phyloP scores from a whole-genome alignment of 2,329 filamentous ascomycete species.

The Pseudocercospora eumusae region DNA sequence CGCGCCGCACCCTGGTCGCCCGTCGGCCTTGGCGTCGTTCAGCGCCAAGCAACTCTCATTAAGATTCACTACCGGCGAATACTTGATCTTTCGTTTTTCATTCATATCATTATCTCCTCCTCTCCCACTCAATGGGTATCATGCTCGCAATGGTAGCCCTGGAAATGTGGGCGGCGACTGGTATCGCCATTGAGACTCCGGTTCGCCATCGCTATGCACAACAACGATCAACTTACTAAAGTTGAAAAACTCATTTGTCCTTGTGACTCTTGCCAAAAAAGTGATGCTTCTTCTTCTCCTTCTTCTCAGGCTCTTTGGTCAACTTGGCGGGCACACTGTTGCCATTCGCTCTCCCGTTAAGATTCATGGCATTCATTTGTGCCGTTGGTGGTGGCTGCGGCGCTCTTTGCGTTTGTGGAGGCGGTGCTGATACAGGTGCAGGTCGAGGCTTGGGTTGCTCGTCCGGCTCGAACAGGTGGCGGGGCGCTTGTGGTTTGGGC shows the following conservation, averaged over 20 bases:
- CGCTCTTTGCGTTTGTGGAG: conserved; percentile 24
- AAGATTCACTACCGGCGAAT: too few relatives aligned
- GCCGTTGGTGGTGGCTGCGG: conserved; percentile 52
- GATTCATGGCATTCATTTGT: conserved; percentile 59
- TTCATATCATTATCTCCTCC: not conserved
- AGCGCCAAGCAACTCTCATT: too few relatives aligned
- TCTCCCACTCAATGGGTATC: not conserved
- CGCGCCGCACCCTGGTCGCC: too few relatives aligned
- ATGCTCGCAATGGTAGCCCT: not conserved
- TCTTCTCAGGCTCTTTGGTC: conserved; percentile 64
- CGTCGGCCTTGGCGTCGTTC: too few relatives aligned
- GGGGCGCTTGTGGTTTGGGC: conserved; percentile 77
- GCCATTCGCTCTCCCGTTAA: conserved; percentile 41
- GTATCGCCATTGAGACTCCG: not conserved
- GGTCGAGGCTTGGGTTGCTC: conserved; percentile 56
- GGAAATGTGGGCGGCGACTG: not conserved
- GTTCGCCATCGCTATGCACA: conserved; percentile 11
- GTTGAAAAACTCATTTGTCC: conserved; percentile 4
- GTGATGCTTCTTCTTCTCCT: conserved; percentile 43
- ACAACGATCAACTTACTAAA: not conserved
- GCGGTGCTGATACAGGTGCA: conserved; percentile 37
- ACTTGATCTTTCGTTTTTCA: not conserved
- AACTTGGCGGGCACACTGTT: conserved; percentile 43
- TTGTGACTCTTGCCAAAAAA: conserved; percentile 37
- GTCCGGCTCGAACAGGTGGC: conserved; percentile 79